Conservation (phyloP, 2,329 filamentous ascomycete species). For the Penicillium sp. region DNA sequence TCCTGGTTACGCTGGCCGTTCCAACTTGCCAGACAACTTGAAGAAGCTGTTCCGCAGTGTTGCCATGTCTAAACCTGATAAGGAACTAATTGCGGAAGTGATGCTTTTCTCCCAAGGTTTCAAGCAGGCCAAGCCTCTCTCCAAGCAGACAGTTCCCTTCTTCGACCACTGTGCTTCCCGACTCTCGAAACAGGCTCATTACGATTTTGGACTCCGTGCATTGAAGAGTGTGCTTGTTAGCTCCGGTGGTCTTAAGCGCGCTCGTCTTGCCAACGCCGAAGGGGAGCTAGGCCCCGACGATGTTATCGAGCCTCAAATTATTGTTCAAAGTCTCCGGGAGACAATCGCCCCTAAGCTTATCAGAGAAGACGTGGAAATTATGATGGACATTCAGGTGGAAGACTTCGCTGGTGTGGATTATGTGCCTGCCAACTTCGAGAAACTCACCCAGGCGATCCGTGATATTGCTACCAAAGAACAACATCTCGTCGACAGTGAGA, state of each 20-base stretch:
- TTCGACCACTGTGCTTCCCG: conserved; percentile 83
- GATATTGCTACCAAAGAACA: conserved; percentile 73
- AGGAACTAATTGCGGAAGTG: conserved; percentile 98
- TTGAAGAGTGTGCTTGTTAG: conserved; percentile 98
- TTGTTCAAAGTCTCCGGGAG: conserved; percentile 96
- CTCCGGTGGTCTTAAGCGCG: conserved; percentile 87
- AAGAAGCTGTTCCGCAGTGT: conserved; percentile 99
- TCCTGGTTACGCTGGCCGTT: conserved; percentile 95
- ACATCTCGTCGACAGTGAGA: conserved; percentile 84
- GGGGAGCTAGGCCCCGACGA: conserved; percentile 63
- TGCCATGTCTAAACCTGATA: conserved; percentile 99
- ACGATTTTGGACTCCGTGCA: conserved; percentile 96
- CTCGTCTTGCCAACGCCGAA: conserved; percentile 62
- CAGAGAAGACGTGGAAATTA: conserved; percentile 81
- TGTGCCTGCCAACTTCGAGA: conserved; percentile 78
- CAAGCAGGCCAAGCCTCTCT: conserved; percentile 89
- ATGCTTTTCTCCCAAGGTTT: conserved; percentile 99
- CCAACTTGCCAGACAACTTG: conserved; percentile 95
- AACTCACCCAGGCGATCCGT: conserved; percentile 76
- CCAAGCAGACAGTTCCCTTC: conserved; percentile 95
- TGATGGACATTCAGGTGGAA: conserved; percentile 76
- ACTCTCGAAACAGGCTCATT: conserved; percentile 95
- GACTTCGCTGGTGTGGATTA: conserved; percentile 94
- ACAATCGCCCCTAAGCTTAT: conserved; percentile 98
- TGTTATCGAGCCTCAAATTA: conserved; percentile 89